Evolutionary conservation across 495 filamentous ascomycete genomes (phyloP).

Genomic region (Aspergillus cristatus): DNA sequence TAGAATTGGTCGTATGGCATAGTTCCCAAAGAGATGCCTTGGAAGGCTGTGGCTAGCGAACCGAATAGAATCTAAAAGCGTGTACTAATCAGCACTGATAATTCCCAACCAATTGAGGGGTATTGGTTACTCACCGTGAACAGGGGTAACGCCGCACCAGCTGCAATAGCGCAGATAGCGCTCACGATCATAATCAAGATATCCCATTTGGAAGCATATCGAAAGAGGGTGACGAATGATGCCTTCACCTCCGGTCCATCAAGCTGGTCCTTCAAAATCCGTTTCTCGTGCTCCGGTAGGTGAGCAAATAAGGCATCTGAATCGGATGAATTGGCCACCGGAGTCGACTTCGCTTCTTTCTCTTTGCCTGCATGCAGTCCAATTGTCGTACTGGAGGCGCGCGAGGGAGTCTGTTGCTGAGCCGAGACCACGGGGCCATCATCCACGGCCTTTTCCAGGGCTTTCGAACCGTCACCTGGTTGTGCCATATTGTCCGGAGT

Average conservation of each 20-base stretch:
- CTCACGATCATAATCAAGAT: slow-evolving; percentile 60
- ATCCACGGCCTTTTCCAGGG: no score
- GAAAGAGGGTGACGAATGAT: slow-evolving; percentile 58
- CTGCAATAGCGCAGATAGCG: slow-evolving; percentile 60
- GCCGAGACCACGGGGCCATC: no score
- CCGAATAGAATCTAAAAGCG: slow-evolving; percentile 61
- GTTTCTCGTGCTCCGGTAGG: slow-evolving; percentile 42
- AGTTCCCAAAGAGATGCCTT: slow-evolving; percentile 44
- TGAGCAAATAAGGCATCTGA: no score
- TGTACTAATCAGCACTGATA: not conserved
- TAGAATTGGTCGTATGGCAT: slow-evolving; percentile 48
- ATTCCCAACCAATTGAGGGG: no score
- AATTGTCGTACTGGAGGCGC: no score
- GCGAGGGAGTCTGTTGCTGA: no score
- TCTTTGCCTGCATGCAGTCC: no score
- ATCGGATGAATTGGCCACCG: no score
- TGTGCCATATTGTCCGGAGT: no score
- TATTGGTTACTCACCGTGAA: slow-evolving; percentile 57
- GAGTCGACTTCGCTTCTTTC: no score
- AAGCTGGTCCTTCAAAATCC: slow-evolving; percentile 63
- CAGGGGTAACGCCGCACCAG: slow-evolving; percentile 72
- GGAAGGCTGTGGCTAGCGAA: slow-evolving; percentile 63
- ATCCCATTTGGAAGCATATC: slow-evolving; percentile 72
- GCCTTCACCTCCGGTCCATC: slow-evolving; percentile 56
- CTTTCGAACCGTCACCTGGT: no score